Conservation (phyloP, 2,329 filamentous ascomycete species). For the Alternaria sp. region DNA sequence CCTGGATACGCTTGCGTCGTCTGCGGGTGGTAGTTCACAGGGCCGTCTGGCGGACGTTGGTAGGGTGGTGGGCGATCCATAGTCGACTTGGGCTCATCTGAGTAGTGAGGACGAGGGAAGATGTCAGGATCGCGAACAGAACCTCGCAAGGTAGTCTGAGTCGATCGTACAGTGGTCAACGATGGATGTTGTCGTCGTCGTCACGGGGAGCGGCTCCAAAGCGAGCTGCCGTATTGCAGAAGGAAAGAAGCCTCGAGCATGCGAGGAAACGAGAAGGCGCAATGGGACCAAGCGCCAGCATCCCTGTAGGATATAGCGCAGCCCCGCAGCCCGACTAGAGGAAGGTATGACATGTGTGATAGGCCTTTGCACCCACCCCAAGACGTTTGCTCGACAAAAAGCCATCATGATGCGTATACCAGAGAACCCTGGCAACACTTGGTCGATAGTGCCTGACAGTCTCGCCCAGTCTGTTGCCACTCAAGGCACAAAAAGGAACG, state of each 20-base stretch:
- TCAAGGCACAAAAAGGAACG: constrained; percentile 9
- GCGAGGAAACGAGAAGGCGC: constrained; percentile 30
- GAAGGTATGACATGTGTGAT: constrained; percentile 7
- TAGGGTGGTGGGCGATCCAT: constrained; percentile 54
- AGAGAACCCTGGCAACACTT: background rate
- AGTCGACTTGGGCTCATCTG: constrained; percentile 26
- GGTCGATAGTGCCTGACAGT: background rate
- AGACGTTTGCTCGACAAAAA: constrained; percentile 1
- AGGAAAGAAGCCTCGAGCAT: constrained; percentile 16
- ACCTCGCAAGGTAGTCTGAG: no score
- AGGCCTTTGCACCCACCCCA: constrained; percentile 4
- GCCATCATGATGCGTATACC: constrained; percentile 16
- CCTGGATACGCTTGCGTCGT: constrained; percentile 38
- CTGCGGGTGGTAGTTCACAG: constrained; percentile 58
- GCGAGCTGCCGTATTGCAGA: constrained; percentile 3
- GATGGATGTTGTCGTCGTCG: background rate
- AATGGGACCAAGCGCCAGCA: constrained; percentile 19
- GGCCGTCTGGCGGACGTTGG: constrained; percentile 51
- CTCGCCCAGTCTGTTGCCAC: background rate
- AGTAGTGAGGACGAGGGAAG: background rate
- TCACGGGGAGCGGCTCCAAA: background rate
- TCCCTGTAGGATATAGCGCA: constrained; percentile 17
- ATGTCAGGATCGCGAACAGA: background rate
- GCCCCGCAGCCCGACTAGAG: constrained; percentile 19
- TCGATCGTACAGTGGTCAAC: background rate